A percentile compares a stretch with the other conserved stretches of the same genome.
These are phyloP conservation scores for Neurospora tetrasperma DNA, from an alignment of 495 filamentous ascomycete species.

Conservation along the genomic window DNA sequence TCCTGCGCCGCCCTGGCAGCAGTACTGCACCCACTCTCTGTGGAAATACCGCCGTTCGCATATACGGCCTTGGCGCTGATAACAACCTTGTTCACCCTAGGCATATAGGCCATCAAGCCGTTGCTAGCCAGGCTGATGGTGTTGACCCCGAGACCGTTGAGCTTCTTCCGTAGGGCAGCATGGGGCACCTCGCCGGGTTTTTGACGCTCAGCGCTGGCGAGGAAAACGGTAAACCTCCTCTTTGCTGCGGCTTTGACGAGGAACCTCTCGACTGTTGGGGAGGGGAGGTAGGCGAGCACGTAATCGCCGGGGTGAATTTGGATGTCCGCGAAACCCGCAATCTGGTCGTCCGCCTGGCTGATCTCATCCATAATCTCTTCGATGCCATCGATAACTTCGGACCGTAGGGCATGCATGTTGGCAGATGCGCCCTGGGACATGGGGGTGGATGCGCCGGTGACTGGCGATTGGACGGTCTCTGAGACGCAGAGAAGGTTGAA, in stretches of 20 bases:
- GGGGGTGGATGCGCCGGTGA: slow-evolving; percentile 39
- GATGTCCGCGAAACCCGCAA: slow-evolving; percentile 72
- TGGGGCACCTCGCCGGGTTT: slow-evolving; percentile 26
- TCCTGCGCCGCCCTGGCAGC: slow-evolving; percentile 75
- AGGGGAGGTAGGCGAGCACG: slow-evolving; percentile 73
- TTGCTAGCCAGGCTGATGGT: slow-evolving; percentile 76
- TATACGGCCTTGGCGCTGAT: slow-evolving; percentile 76
- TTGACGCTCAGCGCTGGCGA: slow-evolving; percentile 42
- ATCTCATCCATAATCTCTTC: slow-evolving; percentile 88
- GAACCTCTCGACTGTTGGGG: slow-evolving; percentile 75
- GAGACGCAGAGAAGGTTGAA: slow-evolving; percentile 60
- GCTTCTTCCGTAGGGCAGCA: slow-evolving; percentile 57
- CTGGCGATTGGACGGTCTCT: slow-evolving; percentile 11
- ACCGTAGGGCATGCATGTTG: slow-evolving; percentile 53
- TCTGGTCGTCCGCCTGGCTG: slow-evolving; percentile 77
- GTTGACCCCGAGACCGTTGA: slow-evolving; percentile 65
- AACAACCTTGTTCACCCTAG: slow-evolving; percentile 87
- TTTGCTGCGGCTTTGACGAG: slow-evolving; percentile 73
- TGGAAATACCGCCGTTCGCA: slow-evolving; percentile 74
- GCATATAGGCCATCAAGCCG: slow-evolving; percentile 83
- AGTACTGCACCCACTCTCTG: slow-evolving; percentile 63
- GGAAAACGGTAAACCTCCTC: slow-evolving; percentile 78
- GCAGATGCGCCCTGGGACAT: slow-evolving; percentile 23
- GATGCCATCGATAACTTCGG: slow-evolving; percentile 83
- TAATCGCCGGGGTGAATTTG: slow-evolving; percentile 87